Base-by-base conservation (phyloP, 83 land plant species). In the Larix sibirica region DNA sequence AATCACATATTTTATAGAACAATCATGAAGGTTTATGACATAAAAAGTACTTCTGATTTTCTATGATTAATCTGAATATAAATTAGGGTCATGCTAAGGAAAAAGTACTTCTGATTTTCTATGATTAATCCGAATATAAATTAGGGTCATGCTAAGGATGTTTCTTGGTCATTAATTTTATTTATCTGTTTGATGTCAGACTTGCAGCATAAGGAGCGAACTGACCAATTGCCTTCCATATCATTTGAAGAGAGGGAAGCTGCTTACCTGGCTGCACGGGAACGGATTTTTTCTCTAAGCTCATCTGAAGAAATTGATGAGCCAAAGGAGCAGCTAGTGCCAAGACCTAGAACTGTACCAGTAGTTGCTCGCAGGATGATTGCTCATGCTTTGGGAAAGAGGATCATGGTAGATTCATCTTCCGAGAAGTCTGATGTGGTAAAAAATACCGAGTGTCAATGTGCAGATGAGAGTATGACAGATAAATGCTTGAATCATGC, bases 281-380 rank as follows among this genome's bases (percentile, higher is more conserved):
- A 94, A 59, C 88, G 98, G 12, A 97, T 97, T 17, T 97, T 97
- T 84, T 86, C 96, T 9, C 67, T 50, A 6, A 21, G 38, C 66
- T 81, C 79, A 33, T 40, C 63, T 74, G 83, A 87, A 47, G 88
- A 83, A 12, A 79, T 69, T 56, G 79, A 81, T 62, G 80, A 87
- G 62, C 31, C 61, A 3, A 86, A 78, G 63, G 90, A 89, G 38
- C 31, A 76, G 50, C 79, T 66, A 10, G 77, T 77, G 59, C 88
- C 86, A 80, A 93, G 87, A 85, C 93, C 96, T 36, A 84, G 94
- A 70, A 83, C 85, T 65, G 92, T 89, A 65, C 99, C 99, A 79
- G 90, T 84, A 31, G 99, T 96, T 80, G 99, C 99, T 47, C 95
- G 89, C 3, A 87, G 99, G 63, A 97, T 97, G 99, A 97, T 97